phyloP scores from a whole-genome alignment of 441 rosid genomes.

The Biscutella laevigata region DNA sequence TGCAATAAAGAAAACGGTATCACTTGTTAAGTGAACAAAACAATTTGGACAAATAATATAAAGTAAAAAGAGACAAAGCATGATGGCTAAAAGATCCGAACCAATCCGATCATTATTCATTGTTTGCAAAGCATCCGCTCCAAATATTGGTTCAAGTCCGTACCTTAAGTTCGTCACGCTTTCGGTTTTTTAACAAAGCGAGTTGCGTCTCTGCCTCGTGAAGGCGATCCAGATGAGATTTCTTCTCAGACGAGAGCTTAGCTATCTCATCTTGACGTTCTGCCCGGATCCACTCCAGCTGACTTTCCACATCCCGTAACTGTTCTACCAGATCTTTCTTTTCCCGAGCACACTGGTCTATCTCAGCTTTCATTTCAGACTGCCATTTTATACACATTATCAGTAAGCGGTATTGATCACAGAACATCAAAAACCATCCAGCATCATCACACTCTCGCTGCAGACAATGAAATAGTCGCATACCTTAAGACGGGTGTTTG shows the following conservation, averaged over 20 bases:
- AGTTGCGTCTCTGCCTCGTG: conserved; percentile 89
- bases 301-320: conserved; percentile 79
- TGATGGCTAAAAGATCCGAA: background rate
- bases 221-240: conserved; percentile 84
- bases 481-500: conserved; percentile 77
- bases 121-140: conserved; percentile 1
- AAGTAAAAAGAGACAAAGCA: background rate
- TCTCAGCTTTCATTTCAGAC: conserved; percentile 89
- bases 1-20: conserved; percentile 20
- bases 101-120: background rate
- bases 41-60: background rate
- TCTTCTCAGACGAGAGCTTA: conserved; percentile 70
- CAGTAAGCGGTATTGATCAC: conserved; percentile 12
- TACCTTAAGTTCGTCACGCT: conserved; percentile 97
- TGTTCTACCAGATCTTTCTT: conserved; percentile 83
- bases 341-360: conserved; percentile 73
- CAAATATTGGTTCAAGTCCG: background rate
- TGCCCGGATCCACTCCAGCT: conserved; percentile 94
- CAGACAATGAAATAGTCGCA: conserved; percentile 18
- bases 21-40: conserved; percentile 9
- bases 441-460: conserved; percentile 5
- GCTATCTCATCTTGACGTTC: conserved; percentile 82
- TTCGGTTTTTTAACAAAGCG: conserved; percentile 77
- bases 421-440: conserved; percentile 4
- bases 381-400: conserved; percentile 36